Percentiles rank a stretch among this genome's conserved stretches.
Evolutionary conservation across 495 filamentous ascomycete species (phyloP).

Genomic region (Talaromyces liani): DNA sequence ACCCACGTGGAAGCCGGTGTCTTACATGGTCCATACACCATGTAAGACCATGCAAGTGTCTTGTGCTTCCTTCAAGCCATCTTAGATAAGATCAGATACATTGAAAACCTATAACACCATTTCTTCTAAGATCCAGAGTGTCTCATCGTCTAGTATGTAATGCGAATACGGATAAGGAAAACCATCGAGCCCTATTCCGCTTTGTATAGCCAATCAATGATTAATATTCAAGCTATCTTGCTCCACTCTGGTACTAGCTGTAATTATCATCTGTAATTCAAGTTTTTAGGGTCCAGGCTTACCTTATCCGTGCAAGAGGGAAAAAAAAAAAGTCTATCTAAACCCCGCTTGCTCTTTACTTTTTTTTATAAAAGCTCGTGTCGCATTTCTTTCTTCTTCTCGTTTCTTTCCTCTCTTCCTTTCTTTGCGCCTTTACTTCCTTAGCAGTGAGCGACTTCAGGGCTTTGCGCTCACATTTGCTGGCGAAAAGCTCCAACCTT

Average conservation of each 20-base stretch:
- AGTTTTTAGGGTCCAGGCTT: background rate
- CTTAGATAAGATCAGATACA: background rate
- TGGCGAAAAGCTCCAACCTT: slow-evolving; percentile 3
- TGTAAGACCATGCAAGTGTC: background rate
- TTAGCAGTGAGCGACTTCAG: slow-evolving; percentile 11
- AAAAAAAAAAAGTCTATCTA: background rate
- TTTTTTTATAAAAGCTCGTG: background rate
- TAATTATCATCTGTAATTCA: background rate
- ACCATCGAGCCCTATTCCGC: background rate
- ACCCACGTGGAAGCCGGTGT: background rate
- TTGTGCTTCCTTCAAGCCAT: background rate
- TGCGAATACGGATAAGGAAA: background rate
- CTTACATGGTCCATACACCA: too few species aligned
- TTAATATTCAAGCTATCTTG: background rate
- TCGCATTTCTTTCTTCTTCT: background rate
- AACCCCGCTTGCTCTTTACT: background rate
- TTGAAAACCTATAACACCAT: background rate
- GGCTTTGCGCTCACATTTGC: slow-evolving; percentile 10
- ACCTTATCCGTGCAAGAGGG: background rate
- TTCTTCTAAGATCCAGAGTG: background rate
- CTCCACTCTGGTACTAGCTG: background rate
- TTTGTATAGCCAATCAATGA: background rate
- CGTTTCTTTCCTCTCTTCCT: background rate
- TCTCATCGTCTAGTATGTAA: background rate
- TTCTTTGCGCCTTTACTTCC: slow-evolving; percentile 2